These are phyloP conservation scores for Populus trichocarpa DNA, from an alignment of 441 rosid species.

Conservation along the genomic window DNA sequence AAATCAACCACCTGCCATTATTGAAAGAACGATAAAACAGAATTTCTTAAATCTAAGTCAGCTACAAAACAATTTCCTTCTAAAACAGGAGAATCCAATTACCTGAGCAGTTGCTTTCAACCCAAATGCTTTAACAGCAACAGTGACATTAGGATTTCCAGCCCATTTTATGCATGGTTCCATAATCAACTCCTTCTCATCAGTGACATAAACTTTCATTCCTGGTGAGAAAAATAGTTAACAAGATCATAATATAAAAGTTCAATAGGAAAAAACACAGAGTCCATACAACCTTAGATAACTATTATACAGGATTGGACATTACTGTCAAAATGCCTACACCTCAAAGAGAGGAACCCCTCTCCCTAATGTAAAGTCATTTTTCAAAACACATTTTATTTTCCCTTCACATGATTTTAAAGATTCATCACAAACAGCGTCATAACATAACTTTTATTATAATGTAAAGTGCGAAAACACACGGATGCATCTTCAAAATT, in stretches of 20 bases:
- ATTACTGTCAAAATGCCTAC: neutral
- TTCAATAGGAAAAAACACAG: neutral
- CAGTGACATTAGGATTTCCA: conserved; percentile 72
- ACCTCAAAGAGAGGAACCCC: neutral
- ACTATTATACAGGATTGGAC: neutral
- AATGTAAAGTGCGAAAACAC: neutral
- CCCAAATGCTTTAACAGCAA: conserved; percentile 86
- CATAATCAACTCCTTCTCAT: conserved; percentile 96
- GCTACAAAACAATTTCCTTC: neutral
- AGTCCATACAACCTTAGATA: neutral
- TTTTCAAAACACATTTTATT: neutral
- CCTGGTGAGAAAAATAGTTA: conserved; percentile 39
- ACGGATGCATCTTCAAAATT: neutral
- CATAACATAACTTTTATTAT: neutral
- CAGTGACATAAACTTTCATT: conserved; percentile 93
- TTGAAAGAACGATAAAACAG: conserved; percentile 10
- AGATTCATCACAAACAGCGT: neutral
- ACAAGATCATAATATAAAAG: neutral
- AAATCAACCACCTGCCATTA: conserved; percentile 68
- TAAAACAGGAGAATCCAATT: conserved; percentile 6
- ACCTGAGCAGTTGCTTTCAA: conserved; percentile 96
- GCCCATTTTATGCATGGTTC: conserved; percentile 96
- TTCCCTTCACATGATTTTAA: neutral
- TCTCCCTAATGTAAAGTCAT: neutral
- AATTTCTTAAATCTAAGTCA: neutral